A percentile compares a stretch with the other conserved stretches of the same genome.
phyloP scores from a whole-genome alignment of 2,329 filamentous ascomycete genomes.

The Lasiodiplodia hormozganensis region DNA sequence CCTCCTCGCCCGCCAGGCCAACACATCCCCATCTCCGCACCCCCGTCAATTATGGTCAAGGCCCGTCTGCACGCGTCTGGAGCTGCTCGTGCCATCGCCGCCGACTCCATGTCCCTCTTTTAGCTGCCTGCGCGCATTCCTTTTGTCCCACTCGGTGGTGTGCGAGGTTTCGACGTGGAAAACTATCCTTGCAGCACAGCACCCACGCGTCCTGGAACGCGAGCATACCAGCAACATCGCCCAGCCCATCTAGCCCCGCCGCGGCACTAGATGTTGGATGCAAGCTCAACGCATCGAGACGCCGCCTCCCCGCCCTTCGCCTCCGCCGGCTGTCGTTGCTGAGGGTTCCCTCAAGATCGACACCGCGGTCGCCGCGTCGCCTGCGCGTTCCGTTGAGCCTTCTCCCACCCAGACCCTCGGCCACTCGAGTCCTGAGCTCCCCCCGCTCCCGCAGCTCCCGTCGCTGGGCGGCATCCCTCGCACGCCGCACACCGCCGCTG shows the following conservation, averaged over 20 bases:
- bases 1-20: conserved; percentile 16
- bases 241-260: conserved; percentile 14
- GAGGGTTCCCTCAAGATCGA: conserved; percentile 37
- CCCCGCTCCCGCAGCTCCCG: conserved; percentile 44
- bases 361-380: conserved; percentile 41
- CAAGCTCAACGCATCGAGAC: conserved; percentile 46
- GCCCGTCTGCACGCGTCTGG: conserved; percentile 23
- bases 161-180: conserved; percentile 15
- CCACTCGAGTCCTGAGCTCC: conserved; percentile 51
- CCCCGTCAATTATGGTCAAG: conserved; percentile 24
- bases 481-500: conserved; percentile 44
- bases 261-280: conserved; percentile 41
- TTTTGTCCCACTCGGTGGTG: conserved; percentile 10
- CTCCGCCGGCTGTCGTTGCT: conserved; percentile 40
- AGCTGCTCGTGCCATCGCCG: conserved; percentile 16
- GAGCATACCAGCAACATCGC: conserved; percentile 18
- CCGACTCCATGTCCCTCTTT: conserved; percentile 27
- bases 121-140: conserved; percentile 14
- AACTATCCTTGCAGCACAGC: conserved; percentile 25
- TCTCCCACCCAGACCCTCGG: conserved; percentile 50
- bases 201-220: conserved; percentile 12
- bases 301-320: conserved; percentile 44
- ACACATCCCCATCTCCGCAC: conserved; percentile 18
- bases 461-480: conserved; percentile 41
- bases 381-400: conserved; percentile 47